phyloP scores from a whole-genome alignment of 257 asterid species.

The Solanum chiquidenum region DNA sequence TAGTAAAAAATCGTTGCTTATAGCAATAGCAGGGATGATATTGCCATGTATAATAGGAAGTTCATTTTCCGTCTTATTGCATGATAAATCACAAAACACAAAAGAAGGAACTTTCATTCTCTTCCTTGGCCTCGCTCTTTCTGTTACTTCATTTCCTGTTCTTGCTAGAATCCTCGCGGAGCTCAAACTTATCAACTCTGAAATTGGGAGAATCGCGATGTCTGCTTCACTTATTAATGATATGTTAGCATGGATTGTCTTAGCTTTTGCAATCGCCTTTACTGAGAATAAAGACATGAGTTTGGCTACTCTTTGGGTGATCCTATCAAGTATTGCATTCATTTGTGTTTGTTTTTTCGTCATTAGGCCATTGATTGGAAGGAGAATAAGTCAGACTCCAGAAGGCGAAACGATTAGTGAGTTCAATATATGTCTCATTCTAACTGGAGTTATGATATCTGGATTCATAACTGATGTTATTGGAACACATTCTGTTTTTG shows the following conservation, averaged over 20 bases:
- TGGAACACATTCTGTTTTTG: constrained; percentile 93
- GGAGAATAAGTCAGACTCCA: constrained; percentile 47
- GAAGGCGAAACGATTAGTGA: constrained; percentile 77
- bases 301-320: constrained; percentile 65
- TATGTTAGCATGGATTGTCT: constrained; percentile 79
- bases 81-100: constrained; percentile 28
- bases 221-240: constrained; percentile 84
- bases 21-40: constrained; percentile 71
- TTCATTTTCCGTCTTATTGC: constrained; percentile 51
- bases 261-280: constrained; percentile 77
- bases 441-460: constrained; percentile 82
- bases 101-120: constrained; percentile 68
- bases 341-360: constrained; percentile 45
- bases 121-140: constrained; percentile 79
- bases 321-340: constrained; percentile 50
- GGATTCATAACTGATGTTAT: constrained; percentile 88
- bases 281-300: constrained; percentile 62
- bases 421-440: constrained; percentile 54
- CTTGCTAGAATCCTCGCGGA: constrained; percentile 88
- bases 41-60: constrained; percentile 67
- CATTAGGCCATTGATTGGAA: constrained; percentile 38
- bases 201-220: constrained; percentile 78
- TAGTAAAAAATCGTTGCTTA: constrained; percentile 45
- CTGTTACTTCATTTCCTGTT: constrained; percentile 88
- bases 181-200: constrained; percentile 84